Conservation (phyloP, 192 early-diverging fungal genomes). For the Ambispora gerdemannii region DNA sequence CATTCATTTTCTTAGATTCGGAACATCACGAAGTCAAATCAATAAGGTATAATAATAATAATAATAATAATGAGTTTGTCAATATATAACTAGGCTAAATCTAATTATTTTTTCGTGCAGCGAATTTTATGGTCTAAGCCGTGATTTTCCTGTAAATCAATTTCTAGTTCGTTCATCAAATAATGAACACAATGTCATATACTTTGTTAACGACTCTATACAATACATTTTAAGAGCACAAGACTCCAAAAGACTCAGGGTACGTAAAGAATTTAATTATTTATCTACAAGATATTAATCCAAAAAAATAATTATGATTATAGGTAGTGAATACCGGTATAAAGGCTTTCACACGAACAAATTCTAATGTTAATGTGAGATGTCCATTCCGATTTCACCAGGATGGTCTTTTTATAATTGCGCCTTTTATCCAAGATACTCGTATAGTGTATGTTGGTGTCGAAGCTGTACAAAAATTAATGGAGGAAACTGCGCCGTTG, state of each 20-base stretch:
- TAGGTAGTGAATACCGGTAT: constrained; percentile 94
- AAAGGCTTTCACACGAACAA: constrained; percentile 77
- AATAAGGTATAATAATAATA: constrained; percentile 45
- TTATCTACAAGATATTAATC: background rate
- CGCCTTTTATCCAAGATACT: constrained; percentile 46
- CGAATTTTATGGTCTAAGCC: constrained; percentile 73
- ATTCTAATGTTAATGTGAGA: constrained; percentile 47
- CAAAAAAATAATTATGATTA: background rate
- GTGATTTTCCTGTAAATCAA: constrained; percentile 72
- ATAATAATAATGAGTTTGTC: no score
- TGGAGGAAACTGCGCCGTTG: constrained; percentile 49
- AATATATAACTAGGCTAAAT: no score
- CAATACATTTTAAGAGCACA: constrained; percentile 63
- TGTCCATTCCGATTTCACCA: constrained; percentile 67
- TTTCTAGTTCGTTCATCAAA: constrained; percentile 87
- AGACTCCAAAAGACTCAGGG: constrained; percentile 61
- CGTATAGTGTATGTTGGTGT: constrained; percentile 47
- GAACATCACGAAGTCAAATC: constrained; percentile 57
- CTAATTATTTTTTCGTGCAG: constrained; percentile 25
- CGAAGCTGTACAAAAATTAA: constrained; percentile 47
- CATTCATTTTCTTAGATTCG: constrained; percentile 78
- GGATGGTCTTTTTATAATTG: constrained; percentile 65
- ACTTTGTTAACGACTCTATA: constrained; percentile 82
- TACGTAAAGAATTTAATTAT: background rate
- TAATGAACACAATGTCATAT: constrained; percentile 67